Percentiles rank a stretch among this genome's conserved stretches.
Conservation (phyloP, 805 yeast genomes). For the Scheffersomyces stipitis region DNA sequence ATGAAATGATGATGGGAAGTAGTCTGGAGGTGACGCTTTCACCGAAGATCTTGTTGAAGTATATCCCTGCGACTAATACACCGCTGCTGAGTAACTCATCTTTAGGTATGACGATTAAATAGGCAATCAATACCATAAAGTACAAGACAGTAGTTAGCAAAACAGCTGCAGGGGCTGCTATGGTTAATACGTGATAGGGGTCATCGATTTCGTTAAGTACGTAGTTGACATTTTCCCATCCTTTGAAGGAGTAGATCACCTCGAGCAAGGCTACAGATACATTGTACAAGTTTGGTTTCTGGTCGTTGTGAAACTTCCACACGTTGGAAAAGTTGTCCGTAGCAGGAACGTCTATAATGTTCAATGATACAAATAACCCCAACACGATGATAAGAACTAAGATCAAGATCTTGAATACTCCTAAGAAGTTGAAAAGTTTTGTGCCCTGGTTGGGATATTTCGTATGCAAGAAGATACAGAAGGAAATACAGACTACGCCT, state of each 20-base stretch:
- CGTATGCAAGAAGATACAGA: slow-evolving; percentile 49
- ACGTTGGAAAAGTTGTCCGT: slow-evolving; percentile 28
- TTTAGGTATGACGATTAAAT: slow-evolving; percentile 53
- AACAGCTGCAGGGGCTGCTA: slow-evolving; percentile 63
- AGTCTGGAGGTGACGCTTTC: slow-evolving; percentile 47
- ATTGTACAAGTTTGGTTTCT: slow-evolving; percentile 43
- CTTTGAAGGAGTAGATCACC: slow-evolving; percentile 63
- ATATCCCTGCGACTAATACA: slow-evolving; percentile 62
- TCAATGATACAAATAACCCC: slow-evolving; percentile 44
- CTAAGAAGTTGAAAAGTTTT: slow-evolving; percentile 51
- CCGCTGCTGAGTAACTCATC: slow-evolving; percentile 53
- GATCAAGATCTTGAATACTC: slow-evolving; percentile 52
- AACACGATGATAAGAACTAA: slow-evolving; percentile 48
- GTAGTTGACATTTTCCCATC: slow-evolving; percentile 70
- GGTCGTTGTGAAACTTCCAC: slow-evolving; percentile 25
- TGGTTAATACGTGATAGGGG: slow-evolving; percentile 55
- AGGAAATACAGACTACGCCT: slow-evolving; percentile 49
- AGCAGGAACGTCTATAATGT: slow-evolving; percentile 21
- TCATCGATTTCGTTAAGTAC: slow-evolving; percentile 58
- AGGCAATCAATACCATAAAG: slow-evolving; percentile 56
- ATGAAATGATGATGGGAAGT: slow-evolving; percentile 57
- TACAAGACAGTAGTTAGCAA: slow-evolving; percentile 52
- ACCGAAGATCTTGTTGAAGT: slow-evolving; percentile 59
- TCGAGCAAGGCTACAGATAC: slow-evolving; percentile 57
- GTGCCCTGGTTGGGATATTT: slow-evolving; percentile 51